Evolutionary conservation across 306 rosid species (phyloP).

Genomic region (Oxytropis ochrocephala): DNA sequence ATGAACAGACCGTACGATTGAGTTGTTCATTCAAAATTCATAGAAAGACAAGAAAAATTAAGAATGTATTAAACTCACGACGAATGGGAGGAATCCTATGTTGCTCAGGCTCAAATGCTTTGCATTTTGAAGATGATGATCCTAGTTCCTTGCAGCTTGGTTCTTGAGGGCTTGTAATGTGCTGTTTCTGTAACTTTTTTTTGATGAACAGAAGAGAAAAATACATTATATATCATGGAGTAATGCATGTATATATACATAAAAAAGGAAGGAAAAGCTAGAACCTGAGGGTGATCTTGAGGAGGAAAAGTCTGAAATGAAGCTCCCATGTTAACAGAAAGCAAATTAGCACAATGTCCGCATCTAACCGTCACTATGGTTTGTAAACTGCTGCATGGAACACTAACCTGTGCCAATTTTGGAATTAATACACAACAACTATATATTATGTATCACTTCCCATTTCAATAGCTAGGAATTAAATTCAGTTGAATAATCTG

Average conservation of each 20-base stretch:
- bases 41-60: neutral
- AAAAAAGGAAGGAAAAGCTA: neutral
- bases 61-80: constrained; percentile 47
- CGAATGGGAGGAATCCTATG: constrained; percentile 80
- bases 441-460: neutral
- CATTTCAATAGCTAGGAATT: no score
- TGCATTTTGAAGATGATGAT: constrained; percentile 74
- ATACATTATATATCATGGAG: neutral
- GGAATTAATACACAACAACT: neutral
- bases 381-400: constrained; percentile 74
- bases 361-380: constrained; percentile 87
- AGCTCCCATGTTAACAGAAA: constrained; percentile 74
- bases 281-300: constrained; percentile 52
- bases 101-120: constrained; percentile 49
- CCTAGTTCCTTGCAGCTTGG: constrained; percentile 49
- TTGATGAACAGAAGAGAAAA: no score
- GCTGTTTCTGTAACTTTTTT: constrained; percentile 39
- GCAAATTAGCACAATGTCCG: constrained; percentile 89
- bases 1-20: no score
- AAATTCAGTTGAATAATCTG: neutral
- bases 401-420: constrained; percentile 67
- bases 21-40: neutral
- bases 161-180: constrained; percentile 42
- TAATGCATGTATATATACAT: neutral
- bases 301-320: constrained; percentile 62